Base-by-base conservation (phyloP, 2,329 filamentous ascomycete species). In the Diplodia scrobiculata region DNA sequence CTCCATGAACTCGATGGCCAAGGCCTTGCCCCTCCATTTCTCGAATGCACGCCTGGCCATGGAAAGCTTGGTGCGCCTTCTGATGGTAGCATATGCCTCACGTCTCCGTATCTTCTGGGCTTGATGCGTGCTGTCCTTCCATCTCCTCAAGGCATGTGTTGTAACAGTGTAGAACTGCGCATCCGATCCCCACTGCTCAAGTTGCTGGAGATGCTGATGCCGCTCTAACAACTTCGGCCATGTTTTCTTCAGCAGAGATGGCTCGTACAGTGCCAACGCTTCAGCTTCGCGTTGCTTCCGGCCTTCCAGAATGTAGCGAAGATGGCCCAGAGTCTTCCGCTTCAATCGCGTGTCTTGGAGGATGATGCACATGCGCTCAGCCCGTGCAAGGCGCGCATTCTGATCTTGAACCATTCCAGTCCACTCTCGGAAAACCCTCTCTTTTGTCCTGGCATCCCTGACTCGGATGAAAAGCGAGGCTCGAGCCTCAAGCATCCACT, bases 161-260 rank as follows among this genome's bases (percentile, higher is more conserved):
- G 80, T 76, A n/a, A 84, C 71, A 45, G 85, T 83, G 71, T 86
- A 88, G 69, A 83, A 87, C 11, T 79, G 76, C 27, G 84, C 85
- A 72, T 84, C 81, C n/a, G 75, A 74, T 29, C 85, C 82, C 83
- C 83, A 84, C 27, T 76, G 77, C 51, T 83, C 79, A 52, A 87
- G 73, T 69, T 82, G 79, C 29, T 74, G 71, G 11, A 82, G 73
- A 68, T 85, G 79, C 17, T 79, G 74, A 6, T 74, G 73, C 45
- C 75, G 75, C 19, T 75, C 71, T 32, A 75, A 73, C 68, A 80
- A 74, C 17, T 69, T 72, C 1, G 74, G 69, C 13, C 82, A 73
- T 4, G 75, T 72, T 13, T 72, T 72, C 51, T 78, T 76, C 36
- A 81, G 72, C 21, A 79, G 68, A 58, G 74, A 78, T 48, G 76